Conservation (phyloP, 768 basidiomycete species). For the Ramaria sp. region DNA sequence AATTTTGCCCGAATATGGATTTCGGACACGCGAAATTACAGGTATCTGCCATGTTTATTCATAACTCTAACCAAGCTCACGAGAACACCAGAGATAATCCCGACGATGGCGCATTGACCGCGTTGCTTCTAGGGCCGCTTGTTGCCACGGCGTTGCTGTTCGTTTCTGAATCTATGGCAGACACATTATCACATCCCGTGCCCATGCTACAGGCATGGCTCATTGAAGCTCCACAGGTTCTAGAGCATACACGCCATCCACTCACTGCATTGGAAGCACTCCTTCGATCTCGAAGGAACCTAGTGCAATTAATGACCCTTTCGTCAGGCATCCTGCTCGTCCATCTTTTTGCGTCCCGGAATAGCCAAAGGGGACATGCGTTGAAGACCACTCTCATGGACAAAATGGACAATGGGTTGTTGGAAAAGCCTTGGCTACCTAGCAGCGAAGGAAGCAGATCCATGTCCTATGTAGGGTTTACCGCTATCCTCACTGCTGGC, state of each 20-base stretch:
- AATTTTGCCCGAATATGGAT: conserved; percentile 77
- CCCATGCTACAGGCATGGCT: conserved; percentile 58
- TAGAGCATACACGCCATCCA: conserved; percentile 32
- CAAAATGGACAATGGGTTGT: background rate
- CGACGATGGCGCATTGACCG: conserved; percentile 82
- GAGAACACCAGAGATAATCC: conserved; percentile 48
- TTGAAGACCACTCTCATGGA: background rate
- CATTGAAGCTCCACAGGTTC: conserved; percentile 59
- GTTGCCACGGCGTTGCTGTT: conserved; percentile 61
- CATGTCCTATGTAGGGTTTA: conserved; percentile 57
- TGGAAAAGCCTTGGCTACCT: conserved; percentile 4
- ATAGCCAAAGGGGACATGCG: conserved; percentile 25
- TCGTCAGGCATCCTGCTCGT: conserved; percentile 71
- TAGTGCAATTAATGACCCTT: conserved; percentile 71
- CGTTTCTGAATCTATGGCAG: conserved; percentile 28
- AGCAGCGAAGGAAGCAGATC: conserved; percentile 49
- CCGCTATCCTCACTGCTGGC: conserved; percentile 38
- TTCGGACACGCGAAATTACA: conserved; percentile 82
- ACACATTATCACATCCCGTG: conserved; percentile 16
- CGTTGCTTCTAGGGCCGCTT: conserved; percentile 74
- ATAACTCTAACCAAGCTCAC: background rate
- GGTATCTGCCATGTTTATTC: conserved; percentile 29
- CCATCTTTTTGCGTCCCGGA: conserved; percentile 71
- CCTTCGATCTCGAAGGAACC: conserved; percentile 57
- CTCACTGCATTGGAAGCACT: conserved; percentile 44